These are phyloP conservation scores for Aureobasidium sp. DNA, from an alignment of 2,329 filamentous ascomycete species.

Conservation along the genomic window DNA sequence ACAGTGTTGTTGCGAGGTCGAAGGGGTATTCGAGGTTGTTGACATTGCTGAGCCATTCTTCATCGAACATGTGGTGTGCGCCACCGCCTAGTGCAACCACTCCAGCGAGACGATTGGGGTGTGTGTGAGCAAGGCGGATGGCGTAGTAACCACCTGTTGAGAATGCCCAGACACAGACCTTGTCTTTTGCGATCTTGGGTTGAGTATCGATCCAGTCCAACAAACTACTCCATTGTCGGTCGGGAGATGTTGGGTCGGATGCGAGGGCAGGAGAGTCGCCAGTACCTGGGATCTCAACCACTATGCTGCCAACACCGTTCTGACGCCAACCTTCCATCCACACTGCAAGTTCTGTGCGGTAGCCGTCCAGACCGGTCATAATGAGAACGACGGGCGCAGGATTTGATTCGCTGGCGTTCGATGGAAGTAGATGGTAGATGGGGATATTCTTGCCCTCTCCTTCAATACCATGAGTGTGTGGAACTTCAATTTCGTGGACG, in stretches of 20 bases:
- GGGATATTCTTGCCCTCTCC: slow-evolving; percentile 53
- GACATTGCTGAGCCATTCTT: slow-evolving; percentile 47
- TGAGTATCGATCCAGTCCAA: slow-evolving; percentile 49
- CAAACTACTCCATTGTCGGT: slow-evolving; percentile 48
- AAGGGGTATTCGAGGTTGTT: slow-evolving; percentile 56
- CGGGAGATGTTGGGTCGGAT: slow-evolving; percentile 42
- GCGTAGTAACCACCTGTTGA: slow-evolving; percentile 54
- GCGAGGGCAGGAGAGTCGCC: slow-evolving; percentile 48
- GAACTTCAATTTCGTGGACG: slow-evolving; percentile 55
- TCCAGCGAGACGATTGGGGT: slow-evolving; percentile 44
- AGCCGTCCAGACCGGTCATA: slow-evolving; percentile 54
- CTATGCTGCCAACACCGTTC: slow-evolving; percentile 43
- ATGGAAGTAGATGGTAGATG: slow-evolving; percentile 58
- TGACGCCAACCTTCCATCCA: slow-evolving; percentile 46
- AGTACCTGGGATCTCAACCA: slow-evolving; percentile 53
- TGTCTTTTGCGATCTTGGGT: slow-evolving; percentile 40
- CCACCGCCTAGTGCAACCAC: slow-evolving; percentile 51
- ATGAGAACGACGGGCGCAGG: slow-evolving; percentile 49
- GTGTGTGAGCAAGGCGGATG: slow-evolving; percentile 52
- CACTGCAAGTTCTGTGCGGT: slow-evolving; percentile 49
- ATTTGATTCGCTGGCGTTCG: slow-evolving; percentile 33
- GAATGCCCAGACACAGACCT: slow-evolving; percentile 50
- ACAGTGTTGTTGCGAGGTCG: slow-evolving; percentile 46
- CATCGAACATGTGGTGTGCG: slow-evolving; percentile 52
- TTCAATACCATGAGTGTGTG: slow-evolving; percentile 46